Conservation (phyloP, 495 filamentous ascomycete species). For the Xanthoparmelia taractica region DNA sequence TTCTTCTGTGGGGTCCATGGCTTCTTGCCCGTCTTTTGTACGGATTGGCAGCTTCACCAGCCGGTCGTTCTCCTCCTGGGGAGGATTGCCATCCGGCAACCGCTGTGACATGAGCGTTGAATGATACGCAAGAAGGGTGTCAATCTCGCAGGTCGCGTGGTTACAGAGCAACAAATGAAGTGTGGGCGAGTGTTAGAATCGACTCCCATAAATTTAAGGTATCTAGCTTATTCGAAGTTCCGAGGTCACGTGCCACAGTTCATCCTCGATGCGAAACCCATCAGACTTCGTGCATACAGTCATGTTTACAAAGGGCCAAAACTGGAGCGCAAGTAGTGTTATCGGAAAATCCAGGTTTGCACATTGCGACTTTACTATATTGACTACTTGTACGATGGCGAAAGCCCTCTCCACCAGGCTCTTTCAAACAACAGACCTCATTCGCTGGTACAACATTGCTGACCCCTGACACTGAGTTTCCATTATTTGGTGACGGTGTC, state of each 20-base stretch:
- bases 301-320: background rate
- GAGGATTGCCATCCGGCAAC: conserved; percentile 10
- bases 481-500: background rate
- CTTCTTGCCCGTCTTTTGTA: conserved; percentile 30
- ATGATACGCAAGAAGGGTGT: background rate
- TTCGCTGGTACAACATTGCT: background rate
- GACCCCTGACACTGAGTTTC: background rate
- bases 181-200: background rate
- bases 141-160: background rate
- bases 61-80: conserved; percentile 49
- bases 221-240: background rate
- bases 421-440: background rate
- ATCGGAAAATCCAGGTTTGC: background rate
- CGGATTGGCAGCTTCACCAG: conserved; percentile 61
- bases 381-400: background rate
- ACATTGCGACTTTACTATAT: background rate
- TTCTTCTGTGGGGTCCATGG: conserved; percentile 50
- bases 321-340: background rate
- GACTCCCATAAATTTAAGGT: background rate
- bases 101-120: conserved; percentile 20
- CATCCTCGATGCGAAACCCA: background rate
- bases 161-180: background rate
- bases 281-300: too few species aligned
- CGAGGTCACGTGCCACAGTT: background rate
- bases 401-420: background rate